A percentile compares a stretch with the other conserved stretches of the same genome.
Conservation (phyloP, 176 grass and related monocot species). For the Oryza rufipogon region DNA sequence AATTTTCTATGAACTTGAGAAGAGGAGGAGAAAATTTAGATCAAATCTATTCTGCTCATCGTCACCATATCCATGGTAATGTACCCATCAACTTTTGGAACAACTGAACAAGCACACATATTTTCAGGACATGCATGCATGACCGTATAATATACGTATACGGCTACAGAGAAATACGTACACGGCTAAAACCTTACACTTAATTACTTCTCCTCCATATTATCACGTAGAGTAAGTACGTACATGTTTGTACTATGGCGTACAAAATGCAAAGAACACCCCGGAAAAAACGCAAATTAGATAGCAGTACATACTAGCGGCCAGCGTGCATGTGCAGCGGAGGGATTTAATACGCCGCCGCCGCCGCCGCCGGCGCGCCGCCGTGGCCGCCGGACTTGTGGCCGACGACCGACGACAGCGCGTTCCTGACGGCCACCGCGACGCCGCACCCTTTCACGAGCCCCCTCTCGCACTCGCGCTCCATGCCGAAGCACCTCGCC, state of each 20-base stretch:
- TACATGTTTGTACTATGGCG: conserved; percentile 10
- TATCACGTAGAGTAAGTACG: not conserved
- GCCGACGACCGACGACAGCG: conserved; percentile 40
- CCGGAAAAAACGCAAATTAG: not conserved
- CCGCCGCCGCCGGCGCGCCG: not conserved
- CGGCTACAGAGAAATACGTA: not conserved
- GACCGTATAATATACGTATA: conserved; percentile 21
- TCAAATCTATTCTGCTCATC: not conserved
- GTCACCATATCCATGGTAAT: conserved; percentile 6
- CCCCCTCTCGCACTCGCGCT: conserved; percentile 42
- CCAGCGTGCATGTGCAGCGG: not conserved
- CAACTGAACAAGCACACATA: conserved; percentile 23
- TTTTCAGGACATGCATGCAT: conserved; percentile 27
- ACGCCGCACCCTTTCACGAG: conserved; percentile 42
- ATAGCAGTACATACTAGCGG: not conserved
- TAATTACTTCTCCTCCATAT: conserved; percentile 26
- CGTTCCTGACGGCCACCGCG: conserved; percentile 38
- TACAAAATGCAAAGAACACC: conserved; percentile 41
- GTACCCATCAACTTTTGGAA: not conserved
- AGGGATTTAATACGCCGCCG: not conserved
- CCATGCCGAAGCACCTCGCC: conserved; percentile 43
- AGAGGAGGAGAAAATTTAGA: not conserved
- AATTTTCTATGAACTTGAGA: not conserved
- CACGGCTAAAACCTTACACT: conserved; percentile 28
- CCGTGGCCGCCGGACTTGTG: conserved; percentile 33